phyloP scores from a whole-genome alignment of 2,329 filamentous ascomycete genomes.

The Cryphonectria parasitica region DNA sequence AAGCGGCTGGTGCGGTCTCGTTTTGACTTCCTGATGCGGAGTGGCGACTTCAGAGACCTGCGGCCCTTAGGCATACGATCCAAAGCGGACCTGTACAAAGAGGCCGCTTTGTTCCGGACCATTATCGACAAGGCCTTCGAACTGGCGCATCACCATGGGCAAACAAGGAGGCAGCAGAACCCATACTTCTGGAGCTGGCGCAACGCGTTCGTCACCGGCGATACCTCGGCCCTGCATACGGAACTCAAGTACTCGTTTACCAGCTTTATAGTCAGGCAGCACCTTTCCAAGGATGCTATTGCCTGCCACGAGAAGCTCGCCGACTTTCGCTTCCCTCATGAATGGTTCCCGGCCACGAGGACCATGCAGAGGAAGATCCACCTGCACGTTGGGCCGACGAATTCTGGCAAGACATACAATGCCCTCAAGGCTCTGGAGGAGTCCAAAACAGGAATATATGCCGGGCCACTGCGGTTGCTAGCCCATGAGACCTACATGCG shows the following conservation, averaged over 20 bases:
- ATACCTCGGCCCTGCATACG: constrained; percentile 53
- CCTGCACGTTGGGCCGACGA: constrained; percentile 94
- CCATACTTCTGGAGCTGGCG: constrained; percentile 62
- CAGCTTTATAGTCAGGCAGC: constrained; percentile 61
- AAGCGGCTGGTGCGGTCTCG: constrained; percentile 35
- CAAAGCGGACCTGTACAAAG: constrained; percentile 48
- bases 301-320: constrained; percentile 67
- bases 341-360: constrained; percentile 90
- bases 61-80: constrained; percentile 42
- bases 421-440: constrained; percentile 83
- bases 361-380: constrained; percentile 81
- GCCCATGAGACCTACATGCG: constrained; percentile 96
- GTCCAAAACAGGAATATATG: constrained; percentile 79
- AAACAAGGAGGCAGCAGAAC: constrained; percentile 48
- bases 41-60: constrained; percentile 35
- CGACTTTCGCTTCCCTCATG: constrained; percentile 85
- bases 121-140: constrained; percentile 50
- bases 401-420: constrained; percentile 97
- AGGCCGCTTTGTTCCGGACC: constrained; percentile 50
- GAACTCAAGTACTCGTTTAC: constrained; percentile 72
- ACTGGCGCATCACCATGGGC: constrained; percentile 44
- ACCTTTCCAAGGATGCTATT: constrained; percentile 60
- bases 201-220: constrained; percentile 60
- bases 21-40: constrained; percentile 44
- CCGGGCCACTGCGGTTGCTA: constrained; percentile 83